Base-by-base conservation (phyloP, 495 filamentous ascomycete species). In the Penicillium bovifimosum region DNA sequence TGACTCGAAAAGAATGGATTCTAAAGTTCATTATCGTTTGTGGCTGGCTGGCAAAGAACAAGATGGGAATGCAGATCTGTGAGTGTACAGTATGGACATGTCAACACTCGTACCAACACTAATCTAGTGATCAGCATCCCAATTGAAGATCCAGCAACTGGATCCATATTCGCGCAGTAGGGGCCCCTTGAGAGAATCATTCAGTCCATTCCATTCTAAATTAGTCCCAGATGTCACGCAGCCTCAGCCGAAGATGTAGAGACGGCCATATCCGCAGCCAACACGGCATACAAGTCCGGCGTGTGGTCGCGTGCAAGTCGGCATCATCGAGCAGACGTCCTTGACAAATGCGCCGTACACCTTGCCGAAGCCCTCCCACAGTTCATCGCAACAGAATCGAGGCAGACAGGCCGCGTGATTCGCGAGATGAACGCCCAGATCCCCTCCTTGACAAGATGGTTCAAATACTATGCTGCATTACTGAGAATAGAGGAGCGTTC, bases 401-500 rank as follows among this genome's bases (percentile, higher is more conserved):
- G 60, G 18, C 83, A 86, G 55, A 86, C 83, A 0, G 83, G 83
- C 27, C 78, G 83, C 0, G 79, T 76, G 0, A 73, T 83, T 48
- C 79, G 81, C 11, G 83, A 86, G 56, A 84, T 86, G 83, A 74
- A 75, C 5, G 78, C 83, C 1, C 83, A 86, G 58, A 74, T 86
- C 1, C 75, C 79, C 0, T 80, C 79, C 0, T 71, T 86, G 2
- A 73, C 80, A 0, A 77, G 79, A 58, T 86, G 82, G 83, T 76
- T 85, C 53, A 77, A 81, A 50, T 86, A 86, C 60, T 86, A 81
- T 52, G 80, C 80, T 3, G 72, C 80, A 0, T 59, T 85, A 1
- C 70, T 82, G 6, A 78, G 83, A 13, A 76, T 77, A 0, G 80
- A 84, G 52, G 82, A 85, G 56, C 77, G 81, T 16, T 65, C 76